phyloP scores from a whole-genome alignment of 2,329 filamentous ascomycete genomes.

The Neoarthrinium moseri region DNA sequence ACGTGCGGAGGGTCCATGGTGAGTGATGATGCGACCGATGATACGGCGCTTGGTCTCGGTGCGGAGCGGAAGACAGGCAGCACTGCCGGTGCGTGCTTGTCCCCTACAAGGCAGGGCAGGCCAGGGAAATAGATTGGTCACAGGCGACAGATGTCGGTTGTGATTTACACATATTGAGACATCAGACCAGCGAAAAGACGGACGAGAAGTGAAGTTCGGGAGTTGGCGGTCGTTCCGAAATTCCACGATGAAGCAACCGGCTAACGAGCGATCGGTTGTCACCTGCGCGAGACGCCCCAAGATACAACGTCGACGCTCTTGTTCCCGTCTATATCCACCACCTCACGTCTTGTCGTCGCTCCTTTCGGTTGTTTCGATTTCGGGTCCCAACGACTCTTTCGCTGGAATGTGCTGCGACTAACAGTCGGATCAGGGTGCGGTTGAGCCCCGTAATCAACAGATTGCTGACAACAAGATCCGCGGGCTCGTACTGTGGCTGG shows the following conservation, averaged over 20 bases:
- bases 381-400: too few species aligned
- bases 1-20: conserved; percentile 62
- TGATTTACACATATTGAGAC: conserved; percentile 31
- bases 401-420: too few species aligned
- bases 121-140: conserved; percentile 21
- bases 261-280: not conserved
- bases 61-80: conserved; percentile 21
- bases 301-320: too few species aligned
- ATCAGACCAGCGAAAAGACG: conserved; percentile 17
- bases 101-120: conserved; percentile 24
- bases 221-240: not conserved
- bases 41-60: conserved; percentile 13
- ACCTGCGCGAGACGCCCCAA: not conserved
- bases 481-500: too few species aligned
- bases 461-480: too few species aligned
- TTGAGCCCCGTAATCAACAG: too few species aligned
- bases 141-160: conserved; percentile 21
- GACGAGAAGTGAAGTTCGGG: not conserved
- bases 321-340: too few species aligned
- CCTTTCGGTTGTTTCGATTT: too few species aligned
- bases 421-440: too few species aligned
- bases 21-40: conserved; percentile 25
- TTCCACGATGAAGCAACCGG: not conserved
- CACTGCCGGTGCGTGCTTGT: conserved; percentile 22
- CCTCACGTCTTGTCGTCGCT: too few species aligned